phyloP scores from a whole-genome alignment of 2,329 filamentous ascomycete genomes.

The Epichloe aotearoae region DNA sequence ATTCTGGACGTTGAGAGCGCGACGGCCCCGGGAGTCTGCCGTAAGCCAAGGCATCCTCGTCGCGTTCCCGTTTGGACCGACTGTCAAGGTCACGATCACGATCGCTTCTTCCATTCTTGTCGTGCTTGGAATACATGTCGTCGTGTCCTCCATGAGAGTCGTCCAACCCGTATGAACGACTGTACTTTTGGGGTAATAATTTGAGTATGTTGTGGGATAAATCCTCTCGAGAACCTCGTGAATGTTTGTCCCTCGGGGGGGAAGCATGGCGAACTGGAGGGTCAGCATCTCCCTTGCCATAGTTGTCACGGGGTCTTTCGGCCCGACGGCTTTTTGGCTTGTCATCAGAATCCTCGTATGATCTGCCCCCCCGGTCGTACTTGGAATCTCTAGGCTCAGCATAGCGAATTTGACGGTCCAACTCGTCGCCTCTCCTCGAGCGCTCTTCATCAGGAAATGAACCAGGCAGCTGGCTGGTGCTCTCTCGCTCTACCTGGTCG shows the following conservation, averaged over 20 bases:
- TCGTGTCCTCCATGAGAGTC: slow-evolving; percentile 4
- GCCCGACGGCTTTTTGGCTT: background rate
- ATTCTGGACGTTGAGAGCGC: slow-evolving; percentile 11
- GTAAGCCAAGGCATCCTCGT: slow-evolving; percentile 38
- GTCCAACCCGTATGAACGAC: slow-evolving; percentile 20
- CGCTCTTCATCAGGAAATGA: slow-evolving; percentile 21
- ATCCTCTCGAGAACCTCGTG: slow-evolving; percentile 7
- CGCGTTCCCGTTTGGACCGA: slow-evolving; percentile 11
- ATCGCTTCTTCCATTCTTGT: slow-evolving; percentile 15
- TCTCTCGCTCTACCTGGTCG: slow-evolving; percentile 18
- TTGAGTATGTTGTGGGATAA: slow-evolving; percentile 26
- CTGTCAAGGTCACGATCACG: slow-evolving; percentile 5
- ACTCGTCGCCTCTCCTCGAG: slow-evolving; percentile 9
- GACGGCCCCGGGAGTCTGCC: slow-evolving; percentile 22
- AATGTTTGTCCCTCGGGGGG: slow-evolving; percentile 8
- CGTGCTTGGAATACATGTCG: slow-evolving; percentile 7
- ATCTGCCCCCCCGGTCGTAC: slow-evolving; percentile 7
- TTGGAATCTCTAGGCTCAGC: slow-evolving; percentile 13
- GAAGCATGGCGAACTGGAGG: slow-evolving; percentile 9
- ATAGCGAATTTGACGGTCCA: slow-evolving; percentile 12
- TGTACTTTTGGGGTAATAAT: slow-evolving; percentile 36
- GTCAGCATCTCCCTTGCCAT: slow-evolving; percentile 8
- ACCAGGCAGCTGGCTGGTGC: slow-evolving; percentile 15
- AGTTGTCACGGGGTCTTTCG: background rate
- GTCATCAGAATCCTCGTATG: slow-evolving; percentile 3